A percentile compares a stretch with the other conserved stretches of the same genome.
Conservation (phyloP, 75 land plant genomes). For the Cupressus sempervirens region DNA sequence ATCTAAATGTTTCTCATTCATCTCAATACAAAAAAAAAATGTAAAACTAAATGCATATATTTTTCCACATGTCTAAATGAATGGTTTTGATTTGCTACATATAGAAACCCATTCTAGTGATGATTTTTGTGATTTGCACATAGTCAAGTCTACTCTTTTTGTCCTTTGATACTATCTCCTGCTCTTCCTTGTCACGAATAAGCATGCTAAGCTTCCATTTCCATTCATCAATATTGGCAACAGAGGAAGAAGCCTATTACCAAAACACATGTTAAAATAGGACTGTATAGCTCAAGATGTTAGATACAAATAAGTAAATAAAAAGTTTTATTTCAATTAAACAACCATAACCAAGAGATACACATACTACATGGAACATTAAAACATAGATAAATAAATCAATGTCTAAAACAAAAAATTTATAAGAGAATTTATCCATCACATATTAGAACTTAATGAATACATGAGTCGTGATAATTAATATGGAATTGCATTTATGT, state of each 20-base stretch:
- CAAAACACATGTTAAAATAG: no score
- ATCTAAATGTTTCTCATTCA: no score
- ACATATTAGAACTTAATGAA: neutral
- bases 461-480: neutral
- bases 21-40: no score
- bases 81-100: no score
- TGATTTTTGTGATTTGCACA: conserved; percentile 65
- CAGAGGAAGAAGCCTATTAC: conserved; percentile 29
- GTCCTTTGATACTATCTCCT: conserved; percentile 83
- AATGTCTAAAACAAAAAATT: neutral
- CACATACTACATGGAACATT: neutral
- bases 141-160: conserved; percentile 77
- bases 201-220: conserved; percentile 63
- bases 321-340: neutral
- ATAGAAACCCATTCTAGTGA: conserved; percentile 80
- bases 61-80: no score
- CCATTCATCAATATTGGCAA: conserved; percentile 69
- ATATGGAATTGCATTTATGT: no score
- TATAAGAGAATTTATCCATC: neutral
- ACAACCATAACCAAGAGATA: neutral
- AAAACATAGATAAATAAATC: neutral
- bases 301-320: neutral
- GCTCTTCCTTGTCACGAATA: conserved; percentile 49
- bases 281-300: neutral
- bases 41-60: no score